Evolutionary conservation across 2,329 filamentous ascomycete species (phyloP).

Genomic region (Xylaria sp.): DNA sequence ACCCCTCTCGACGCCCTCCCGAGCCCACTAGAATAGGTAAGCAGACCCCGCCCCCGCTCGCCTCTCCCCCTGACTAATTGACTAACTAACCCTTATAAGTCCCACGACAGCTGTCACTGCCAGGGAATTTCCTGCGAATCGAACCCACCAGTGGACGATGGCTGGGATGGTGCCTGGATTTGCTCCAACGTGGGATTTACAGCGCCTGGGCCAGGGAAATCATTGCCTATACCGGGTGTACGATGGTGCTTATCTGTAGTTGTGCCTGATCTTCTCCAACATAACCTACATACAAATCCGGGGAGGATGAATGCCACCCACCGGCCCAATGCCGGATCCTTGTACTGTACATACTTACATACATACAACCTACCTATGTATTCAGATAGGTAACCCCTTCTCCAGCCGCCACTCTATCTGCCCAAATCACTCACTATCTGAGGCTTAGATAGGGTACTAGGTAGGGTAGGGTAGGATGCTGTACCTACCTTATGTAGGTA

Average conservation of each 20-base stretch:
- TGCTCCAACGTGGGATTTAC: constrained; percentile 16
- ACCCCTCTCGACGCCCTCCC: neutral
- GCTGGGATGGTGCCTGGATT: constrained; percentile 2
- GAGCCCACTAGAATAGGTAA: neutral
- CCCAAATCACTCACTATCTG: neutral
- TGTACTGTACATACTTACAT: neutral
- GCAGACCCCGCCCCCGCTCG: constrained; percentile 6
- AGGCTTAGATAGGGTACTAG: neutral
- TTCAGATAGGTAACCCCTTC: neutral
- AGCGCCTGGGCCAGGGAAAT: constrained; percentile 6
- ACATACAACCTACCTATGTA: no score
- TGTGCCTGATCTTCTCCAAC: constrained; percentile 31
- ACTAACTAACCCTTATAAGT: constrained; percentile 1
- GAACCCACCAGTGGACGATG: constrained; percentile 2
- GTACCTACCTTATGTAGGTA: no score
- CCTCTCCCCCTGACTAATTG: neutral
- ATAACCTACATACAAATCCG: constrained; percentile 1
- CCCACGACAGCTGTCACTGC: constrained; percentile 2
- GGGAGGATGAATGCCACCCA: neutral
- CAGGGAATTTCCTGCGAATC: neutral
- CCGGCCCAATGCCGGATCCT: constrained; percentile 7
- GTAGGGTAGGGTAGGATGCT: no score
- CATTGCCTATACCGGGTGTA: neutral
- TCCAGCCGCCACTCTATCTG: neutral
- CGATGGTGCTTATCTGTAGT: constrained; percentile 19